Evolutionary conservation across 2,329 filamentous ascomycete species (phyloP), one percentile per base, ranked within the genome.

Genomic region (Trichoderma sp.): DNA sequence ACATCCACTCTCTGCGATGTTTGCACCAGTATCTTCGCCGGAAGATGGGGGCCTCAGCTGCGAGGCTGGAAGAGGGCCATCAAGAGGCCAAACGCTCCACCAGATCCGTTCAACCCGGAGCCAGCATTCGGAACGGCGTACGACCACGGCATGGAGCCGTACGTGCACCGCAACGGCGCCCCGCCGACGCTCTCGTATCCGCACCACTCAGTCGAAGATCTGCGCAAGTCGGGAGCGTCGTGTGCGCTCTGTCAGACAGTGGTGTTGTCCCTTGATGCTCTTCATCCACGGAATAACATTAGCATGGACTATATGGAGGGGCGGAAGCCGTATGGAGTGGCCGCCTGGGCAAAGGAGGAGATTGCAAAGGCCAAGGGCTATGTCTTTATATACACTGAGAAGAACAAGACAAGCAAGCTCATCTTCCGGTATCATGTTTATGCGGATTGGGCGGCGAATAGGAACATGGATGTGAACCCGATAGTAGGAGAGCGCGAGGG

Each of bases 391-490:
- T 68, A 68, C n/a, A 60, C 65, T 2, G 65, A 58, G 53, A 43
- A 58, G 53, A 18, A 24, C 7, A 68, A 68, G 65, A 47, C 53
- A 4, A 68, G 65, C 34, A 43, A 24, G 65, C 21, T 60, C 12
- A 24, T 68, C 30, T 68, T 68, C 28, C 12, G 65, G 24, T 60
- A 68, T 32, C 65, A 68, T 24, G 65, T 68, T 12, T 32, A 68
- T 32, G 26, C 18, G 34, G 65, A 67, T 9, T 67, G 64, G 64
- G 64, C 64, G 21, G 64, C 64, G 24, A 67, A 67, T 21, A n/a
- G 64, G 64, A 67, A 58, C 24, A 67, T 67, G 64, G 64, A 57
- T 30, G 64, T 67, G 32, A 67, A 67, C 43, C 64, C 64, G 12
- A 67, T 4, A 15, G 8, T 67, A 9, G 64, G 64, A 5, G 64